A percentile compares a stretch with the other conserved stretches of the same genome.
Conservation (phyloP, 805 yeast genomes). For the Isabelozyma rhagii region DNA sequence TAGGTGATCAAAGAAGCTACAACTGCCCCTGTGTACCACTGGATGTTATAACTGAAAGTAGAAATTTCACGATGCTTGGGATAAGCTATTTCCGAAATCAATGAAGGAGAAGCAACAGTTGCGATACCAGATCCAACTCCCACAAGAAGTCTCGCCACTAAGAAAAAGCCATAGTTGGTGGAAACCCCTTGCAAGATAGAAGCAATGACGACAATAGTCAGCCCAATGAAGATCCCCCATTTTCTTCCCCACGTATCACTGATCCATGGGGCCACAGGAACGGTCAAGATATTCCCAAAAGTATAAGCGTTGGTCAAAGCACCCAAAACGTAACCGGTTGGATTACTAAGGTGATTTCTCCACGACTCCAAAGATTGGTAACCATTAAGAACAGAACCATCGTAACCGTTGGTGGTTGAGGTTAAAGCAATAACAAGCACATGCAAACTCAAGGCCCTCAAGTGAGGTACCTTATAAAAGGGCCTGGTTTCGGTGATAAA, state of each 20-base stretch:
- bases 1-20: constrained; percentile 51
- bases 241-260: constrained; percentile 44
- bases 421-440: constrained; percentile 42
- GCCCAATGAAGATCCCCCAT: constrained; percentile 21
- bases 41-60: constrained; percentile 36
- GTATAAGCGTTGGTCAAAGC: constrained; percentile 39
- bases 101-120: constrained; percentile 44
- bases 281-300: constrained; percentile 37
- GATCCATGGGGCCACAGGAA: constrained; percentile 23
- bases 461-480: constrained; percentile 35
- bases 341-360: constrained; percentile 36
- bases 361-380: constrained; percentile 45
- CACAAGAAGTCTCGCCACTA: constrained; percentile 45
- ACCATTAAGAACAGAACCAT: constrained; percentile 50
- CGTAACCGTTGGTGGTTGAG: constrained; percentile 48
- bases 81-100: constrained; percentile 49
- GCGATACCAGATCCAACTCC: constrained; percentile 46
- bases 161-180: constrained; percentile 33
- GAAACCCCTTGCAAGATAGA: constrained; percentile 35
- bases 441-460: constrained; percentile 33
- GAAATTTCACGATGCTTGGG: constrained; percentile 42
- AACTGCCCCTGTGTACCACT: constrained; percentile 55
- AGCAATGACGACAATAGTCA: constrained; percentile 24
- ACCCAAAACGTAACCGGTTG: constrained; percentile 38
- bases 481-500: constrained; percentile 15